phyloP scores from a whole-genome alignment of 2,329 filamentous ascomycete species.

The Neonectria hederae region DNA sequence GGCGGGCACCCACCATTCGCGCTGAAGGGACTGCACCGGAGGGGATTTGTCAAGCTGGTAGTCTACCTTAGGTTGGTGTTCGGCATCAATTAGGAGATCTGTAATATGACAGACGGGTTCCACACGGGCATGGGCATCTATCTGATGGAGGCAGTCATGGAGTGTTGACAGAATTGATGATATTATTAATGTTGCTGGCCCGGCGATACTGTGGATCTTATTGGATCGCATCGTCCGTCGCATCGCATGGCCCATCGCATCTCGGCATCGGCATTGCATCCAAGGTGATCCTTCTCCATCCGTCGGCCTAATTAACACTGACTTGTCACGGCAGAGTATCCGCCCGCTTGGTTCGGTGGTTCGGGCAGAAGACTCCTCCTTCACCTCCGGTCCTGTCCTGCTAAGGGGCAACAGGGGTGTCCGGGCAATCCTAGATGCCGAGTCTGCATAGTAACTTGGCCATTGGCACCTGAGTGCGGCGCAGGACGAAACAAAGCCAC shows the following conservation, averaged over 20 bases:
- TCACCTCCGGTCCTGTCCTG: not conserved
- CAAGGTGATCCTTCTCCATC: not conserved
- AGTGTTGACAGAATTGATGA: not conserved
- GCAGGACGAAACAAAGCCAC: slow-evolving; percentile 16
- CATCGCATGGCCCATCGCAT: slow-evolving; percentile 14
- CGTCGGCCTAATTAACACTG: slow-evolving; percentile 8
- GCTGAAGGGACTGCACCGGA: too few relatives aligned
- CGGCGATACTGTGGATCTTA: not conserved
- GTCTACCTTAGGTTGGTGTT: too few relatives aligned
- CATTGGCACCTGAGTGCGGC: slow-evolving; percentile 12
- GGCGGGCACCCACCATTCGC: not conserved
- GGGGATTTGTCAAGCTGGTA: not conserved
- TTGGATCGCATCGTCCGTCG: slow-evolving; percentile 6
- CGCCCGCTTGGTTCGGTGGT: slow-evolving; percentile 13
- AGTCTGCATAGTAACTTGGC: not conserved
- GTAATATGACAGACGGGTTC: slow-evolving; percentile 1
- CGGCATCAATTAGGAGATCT: not conserved
- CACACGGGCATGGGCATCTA: not conserved
- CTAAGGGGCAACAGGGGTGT: not conserved
- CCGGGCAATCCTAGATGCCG: slow-evolving; percentile 6
- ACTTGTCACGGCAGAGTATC: not conserved
- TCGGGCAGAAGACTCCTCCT: not conserved
- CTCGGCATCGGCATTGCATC: slow-evolving; percentile 16
- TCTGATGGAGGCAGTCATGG: slow-evolving; percentile 7
- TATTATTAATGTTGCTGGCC: not conserved